Percentiles rank a stretch among this genome's conserved stretches.
Evolutionary conservation across 768 basidiomycete species (phyloP).

Genomic region (Phaffia tasmanica): DNA sequence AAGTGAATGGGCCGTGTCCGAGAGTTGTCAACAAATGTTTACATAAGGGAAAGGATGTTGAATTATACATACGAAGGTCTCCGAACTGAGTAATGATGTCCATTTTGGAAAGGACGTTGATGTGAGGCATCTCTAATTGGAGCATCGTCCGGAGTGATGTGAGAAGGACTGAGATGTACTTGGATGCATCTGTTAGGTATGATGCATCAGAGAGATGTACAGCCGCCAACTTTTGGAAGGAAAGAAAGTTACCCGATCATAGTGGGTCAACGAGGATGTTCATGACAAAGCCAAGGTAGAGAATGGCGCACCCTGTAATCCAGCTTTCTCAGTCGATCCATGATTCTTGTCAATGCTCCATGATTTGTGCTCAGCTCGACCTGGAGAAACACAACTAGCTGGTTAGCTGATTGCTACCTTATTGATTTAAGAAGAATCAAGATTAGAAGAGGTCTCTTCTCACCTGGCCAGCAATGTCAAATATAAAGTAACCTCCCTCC

Average conservation of each 20-base stretch:
- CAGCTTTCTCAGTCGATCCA: slow-evolving; percentile 57
- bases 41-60: slow-evolving; percentile 3
- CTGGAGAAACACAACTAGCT: slow-evolving; percentile 18
- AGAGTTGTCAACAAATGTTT: neutral
- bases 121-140: slow-evolving; percentile 94
- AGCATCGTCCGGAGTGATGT: slow-evolving; percentile 92
- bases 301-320: slow-evolving; percentile 65
- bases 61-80: slow-evolving; percentile 57
- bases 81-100: slow-evolving; percentile 85
- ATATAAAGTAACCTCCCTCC: slow-evolving; percentile 69
- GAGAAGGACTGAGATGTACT: slow-evolving; percentile 84
- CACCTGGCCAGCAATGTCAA: slow-evolving; percentile 83
- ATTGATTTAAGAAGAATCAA: neutral
- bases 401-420: neutral
- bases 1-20: neutral
- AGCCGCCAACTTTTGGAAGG: slow-evolving; percentile 62
- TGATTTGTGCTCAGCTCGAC: slow-evolving; percentile 97
- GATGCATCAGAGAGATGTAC: slow-evolving; percentile 95
- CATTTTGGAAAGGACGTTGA: slow-evolving; percentile 93
- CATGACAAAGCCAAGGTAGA: neutral
- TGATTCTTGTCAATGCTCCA: slow-evolving; percentile 69
- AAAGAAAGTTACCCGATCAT: neutral
- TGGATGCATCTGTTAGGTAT: slow-evolving; percentile 89
- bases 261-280: no score
- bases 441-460: neutral